Evolutionary conservation across 371 early-diverging fungal species (phyloP).

Genomic region (Rhizopus arrhizus): DNA sequence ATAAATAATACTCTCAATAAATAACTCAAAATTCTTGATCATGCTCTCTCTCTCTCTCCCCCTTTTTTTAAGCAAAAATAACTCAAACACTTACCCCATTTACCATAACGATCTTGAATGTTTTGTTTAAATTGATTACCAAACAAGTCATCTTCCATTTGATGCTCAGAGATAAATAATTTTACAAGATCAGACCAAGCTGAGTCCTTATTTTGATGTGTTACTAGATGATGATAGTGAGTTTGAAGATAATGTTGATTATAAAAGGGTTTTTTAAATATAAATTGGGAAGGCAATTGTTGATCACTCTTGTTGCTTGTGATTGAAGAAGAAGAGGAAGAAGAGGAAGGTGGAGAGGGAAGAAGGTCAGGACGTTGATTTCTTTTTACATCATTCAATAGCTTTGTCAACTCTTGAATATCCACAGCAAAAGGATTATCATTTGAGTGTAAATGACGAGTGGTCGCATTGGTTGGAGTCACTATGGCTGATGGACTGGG

Average conservation of each 20-base stretch:
- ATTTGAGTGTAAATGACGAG: slow-evolving; percentile 34
- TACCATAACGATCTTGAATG: slow-evolving; percentile 40
- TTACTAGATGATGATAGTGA: slow-evolving; percentile 36
- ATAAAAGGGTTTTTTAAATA: slow-evolving; percentile 45
- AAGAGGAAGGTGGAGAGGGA: slow-evolving; percentile 3
- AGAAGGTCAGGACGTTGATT: slow-evolving; percentile 6
- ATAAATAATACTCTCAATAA: neutral
- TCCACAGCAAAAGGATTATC: slow-evolving; percentile 28
- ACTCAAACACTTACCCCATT: slow-evolving; percentile 40
- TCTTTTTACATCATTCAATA: slow-evolving; percentile 24
- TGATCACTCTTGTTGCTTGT: neutral
- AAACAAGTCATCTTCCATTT: slow-evolving; percentile 13
- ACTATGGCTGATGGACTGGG: slow-evolving; percentile 34
- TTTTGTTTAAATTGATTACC: slow-evolving; percentile 44
- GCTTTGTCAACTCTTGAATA: slow-evolving; percentile 29
- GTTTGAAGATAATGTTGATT: slow-evolving; percentile 42
- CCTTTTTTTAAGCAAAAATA: slow-evolving; percentile 6
- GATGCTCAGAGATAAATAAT: slow-evolving; percentile 17
- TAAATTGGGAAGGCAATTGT: slow-evolving; percentile 34
- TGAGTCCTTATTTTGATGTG: neutral
- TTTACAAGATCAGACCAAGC: slow-evolving; percentile 26
- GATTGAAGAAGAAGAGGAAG: slow-evolving; percentile 9
- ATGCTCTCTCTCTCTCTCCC: neutral
- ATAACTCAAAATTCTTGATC: neutral
- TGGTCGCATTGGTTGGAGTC: slow-evolving; percentile 33